phyloP scores from a whole-genome alignment of 23 red algal genomes.

The Gracilaria vermiculophylla region DNA sequence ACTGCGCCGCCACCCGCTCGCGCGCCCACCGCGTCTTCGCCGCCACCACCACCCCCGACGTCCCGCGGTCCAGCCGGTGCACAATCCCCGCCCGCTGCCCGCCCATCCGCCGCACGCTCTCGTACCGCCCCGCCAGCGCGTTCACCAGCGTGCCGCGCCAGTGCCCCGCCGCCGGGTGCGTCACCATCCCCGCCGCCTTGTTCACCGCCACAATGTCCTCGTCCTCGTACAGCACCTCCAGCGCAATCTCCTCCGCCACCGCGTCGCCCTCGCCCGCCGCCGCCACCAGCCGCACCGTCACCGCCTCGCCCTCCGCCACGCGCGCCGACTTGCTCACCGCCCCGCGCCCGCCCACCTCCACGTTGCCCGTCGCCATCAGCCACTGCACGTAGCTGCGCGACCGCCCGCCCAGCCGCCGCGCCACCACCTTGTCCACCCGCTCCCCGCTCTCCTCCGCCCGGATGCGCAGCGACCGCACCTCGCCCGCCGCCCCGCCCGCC shows the following conservation, averaged over 20 bases:
- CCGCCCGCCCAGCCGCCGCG: constrained; percentile 12
- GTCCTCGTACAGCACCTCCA: constrained; percentile 79
- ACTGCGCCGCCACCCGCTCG: constrained; percentile 32
- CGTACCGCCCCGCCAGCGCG: constrained; percentile 76
- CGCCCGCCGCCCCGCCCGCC: too few relatives aligned
- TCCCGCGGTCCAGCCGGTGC: constrained; percentile 94
- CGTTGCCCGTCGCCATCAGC: constrained; percentile 49
- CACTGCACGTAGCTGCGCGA: constrained; percentile 78
- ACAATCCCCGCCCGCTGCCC: constrained; percentile 78
- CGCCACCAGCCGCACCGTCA: constrained; percentile 45
- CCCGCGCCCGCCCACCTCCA: constrained; percentile 47
- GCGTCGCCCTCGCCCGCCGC: constrained; percentile 22
- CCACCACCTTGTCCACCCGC: constrained; percentile 82
- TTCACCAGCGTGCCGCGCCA: constrained; percentile 94
- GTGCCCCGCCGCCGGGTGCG: constrained; percentile 84
- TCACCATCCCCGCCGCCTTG: constrained; percentile 82
- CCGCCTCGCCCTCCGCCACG: neutral
- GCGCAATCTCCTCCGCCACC: constrained; percentile 33
- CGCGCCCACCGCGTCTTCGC: constrained; percentile 47
- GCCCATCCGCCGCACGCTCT: neutral
- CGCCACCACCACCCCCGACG: constrained; percentile 81
- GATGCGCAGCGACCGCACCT: too few relatives aligned
- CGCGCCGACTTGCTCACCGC: constrained; percentile 34
- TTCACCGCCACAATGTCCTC: constrained; percentile 59
- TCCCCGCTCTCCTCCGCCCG: constrained; percentile 16